A percentile compares a stretch with the other conserved stretches of the same genome.
Conservation (phyloP, 2,329 filamentous ascomycete species). For the Colletotrichum sp. region DNA sequence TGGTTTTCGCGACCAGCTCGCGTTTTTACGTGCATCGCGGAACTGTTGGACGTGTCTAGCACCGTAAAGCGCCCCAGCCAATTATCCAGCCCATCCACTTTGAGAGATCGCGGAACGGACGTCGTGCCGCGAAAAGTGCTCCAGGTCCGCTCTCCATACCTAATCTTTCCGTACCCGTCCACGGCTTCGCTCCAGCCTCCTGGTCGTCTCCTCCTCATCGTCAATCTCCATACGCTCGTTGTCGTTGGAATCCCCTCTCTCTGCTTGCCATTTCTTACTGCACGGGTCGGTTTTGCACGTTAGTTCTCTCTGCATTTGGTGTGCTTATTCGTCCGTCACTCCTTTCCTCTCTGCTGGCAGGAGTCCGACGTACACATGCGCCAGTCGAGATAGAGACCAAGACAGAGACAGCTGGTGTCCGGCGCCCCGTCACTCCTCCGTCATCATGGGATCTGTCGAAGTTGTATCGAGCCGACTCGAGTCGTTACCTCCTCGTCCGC, state of each 20-base stretch:
- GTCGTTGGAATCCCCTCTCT: background rate
- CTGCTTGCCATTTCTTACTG: background rate
- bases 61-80: slow-evolving; percentile 11
- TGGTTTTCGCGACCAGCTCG: slow-evolving; percentile 22
- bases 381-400: background rate
- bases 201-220: background rate
- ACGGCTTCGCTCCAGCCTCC: background rate
- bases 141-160: background rate
- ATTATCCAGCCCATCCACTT: slow-evolving; percentile 8
- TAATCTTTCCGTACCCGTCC: background rate
- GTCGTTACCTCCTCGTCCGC: slow-evolving; percentile 62
- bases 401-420: background rate
- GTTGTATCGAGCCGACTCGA: slow-evolving; percentile 50
- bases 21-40: slow-evolving; percentile 26
- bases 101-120: background rate
- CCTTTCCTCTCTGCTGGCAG: background rate
- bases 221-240: slow-evolving; percentile 2
- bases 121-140: slow-evolving; percentile 6
- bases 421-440: slow-evolving; percentile 18
- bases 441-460: slow-evolving; percentile 44
- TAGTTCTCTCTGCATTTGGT: background rate
- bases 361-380: slow-evolving; percentile 10
- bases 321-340: background rate
- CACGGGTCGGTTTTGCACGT: slow-evolving; percentile 2
- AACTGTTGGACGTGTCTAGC: slow-evolving; percentile 22